A percentile compares a stretch with the other conserved stretches of the same genome.
These are phyloP conservation scores for Tetragonia tetragonoides DNA, from an alignment of 148 eudicot genomes.

Conservation along the genomic window DNA sequence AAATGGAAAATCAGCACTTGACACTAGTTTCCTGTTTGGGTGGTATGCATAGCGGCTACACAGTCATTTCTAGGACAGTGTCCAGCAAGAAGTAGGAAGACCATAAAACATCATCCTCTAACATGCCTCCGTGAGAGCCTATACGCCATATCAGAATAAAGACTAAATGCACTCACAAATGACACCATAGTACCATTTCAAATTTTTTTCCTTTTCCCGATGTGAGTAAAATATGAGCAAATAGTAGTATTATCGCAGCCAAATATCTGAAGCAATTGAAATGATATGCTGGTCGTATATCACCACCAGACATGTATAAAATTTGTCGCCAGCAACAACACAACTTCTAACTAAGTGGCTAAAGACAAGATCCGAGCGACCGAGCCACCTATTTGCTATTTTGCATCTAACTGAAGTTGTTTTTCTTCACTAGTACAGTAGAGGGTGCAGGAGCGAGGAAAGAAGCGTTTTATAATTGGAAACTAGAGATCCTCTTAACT, in stretches of 20 bases:
- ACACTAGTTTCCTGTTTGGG: neutral
- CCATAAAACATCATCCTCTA: too few relatives aligned
- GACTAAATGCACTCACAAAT: neutral
- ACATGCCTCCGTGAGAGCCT: neutral
- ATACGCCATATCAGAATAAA: neutral
- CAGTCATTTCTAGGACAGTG: too few relatives aligned
- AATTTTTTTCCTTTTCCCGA: neutral
- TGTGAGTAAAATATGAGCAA: neutral
- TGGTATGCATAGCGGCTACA: neutral
- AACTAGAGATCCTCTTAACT: constrained; percentile 1
- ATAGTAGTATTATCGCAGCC: neutral
- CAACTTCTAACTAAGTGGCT: neutral
- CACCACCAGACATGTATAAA: too few relatives aligned
- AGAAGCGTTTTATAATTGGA: neutral
- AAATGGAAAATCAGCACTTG: neutral
- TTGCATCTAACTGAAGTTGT: neutral
- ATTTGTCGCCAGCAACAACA: too few relatives aligned
- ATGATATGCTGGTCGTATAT: neutral
- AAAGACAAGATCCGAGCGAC: too few relatives aligned
- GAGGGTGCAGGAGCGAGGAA: neutral
- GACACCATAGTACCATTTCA: neutral
- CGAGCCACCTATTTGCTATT: too few relatives aligned
- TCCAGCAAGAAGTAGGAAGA: too few relatives aligned
- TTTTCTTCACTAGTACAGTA: neutral
- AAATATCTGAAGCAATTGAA: neutral